Evolutionary conservation across 2,329 filamentous ascomycete species (phyloP), one percentile per base, ranked within the genome.

Genomic region (Penicillium sp.): DNA sequence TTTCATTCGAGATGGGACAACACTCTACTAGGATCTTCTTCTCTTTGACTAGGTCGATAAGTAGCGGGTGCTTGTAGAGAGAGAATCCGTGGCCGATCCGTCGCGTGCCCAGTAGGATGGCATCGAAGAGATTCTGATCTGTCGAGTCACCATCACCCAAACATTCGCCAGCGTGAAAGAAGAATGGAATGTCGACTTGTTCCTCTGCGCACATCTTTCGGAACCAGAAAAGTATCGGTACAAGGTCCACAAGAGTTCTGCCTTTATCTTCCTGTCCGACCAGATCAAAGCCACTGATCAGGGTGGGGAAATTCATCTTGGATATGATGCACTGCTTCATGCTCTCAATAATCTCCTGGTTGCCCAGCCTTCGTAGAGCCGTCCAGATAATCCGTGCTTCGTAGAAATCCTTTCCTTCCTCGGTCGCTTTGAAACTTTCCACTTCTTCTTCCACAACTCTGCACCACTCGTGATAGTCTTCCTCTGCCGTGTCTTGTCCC

Each of bases 191-290:
- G 45, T 90, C 84, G 34, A 96, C 82, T 2, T 82, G 84, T 65
- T 90, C 86, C 66, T 89, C 81, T 0, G 84, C 82, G 69, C 91
- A 96, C 63, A 87, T 84, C 71, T 93, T 92, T 59, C 86, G 86
- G 80, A 97, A 96, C 90, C 90, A 96, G 72, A 96, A 93, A 0
- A 97, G 77, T 65, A 95, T 85, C 0, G 92, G 91, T 0, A 93
- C 81, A 3, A 95, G 75, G 60, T 94, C 88, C 28, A 81, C 79
- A 24, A 96, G 81, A 0, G 90, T 81, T 12, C 89, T 83, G 1
- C 91, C 92, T 1, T 81, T 70, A 66, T 95, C 89, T 76, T 96
- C 93, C 70, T 93, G 88, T 0, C 90, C 92, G 5, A 96, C 91
- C 9, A 96, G 75, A 71, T 97, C 93, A 72, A 90, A 96, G 10